phyloP scores from a whole-genome alignment of 1,139 yeast genomes.

The Geotrichum aggregatum region DNA sequence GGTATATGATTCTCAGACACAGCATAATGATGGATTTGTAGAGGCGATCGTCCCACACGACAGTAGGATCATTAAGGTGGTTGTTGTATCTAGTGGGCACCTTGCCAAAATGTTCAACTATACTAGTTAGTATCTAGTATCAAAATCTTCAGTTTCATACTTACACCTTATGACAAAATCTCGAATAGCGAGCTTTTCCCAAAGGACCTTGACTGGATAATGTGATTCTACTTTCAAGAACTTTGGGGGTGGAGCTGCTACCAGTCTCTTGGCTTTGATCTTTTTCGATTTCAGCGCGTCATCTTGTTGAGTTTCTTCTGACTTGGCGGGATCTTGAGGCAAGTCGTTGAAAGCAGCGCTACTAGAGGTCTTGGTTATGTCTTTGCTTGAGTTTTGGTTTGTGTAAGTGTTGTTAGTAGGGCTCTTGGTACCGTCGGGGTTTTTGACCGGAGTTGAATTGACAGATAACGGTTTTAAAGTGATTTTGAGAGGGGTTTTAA shows the following conservation, averaged over 20 bases:
- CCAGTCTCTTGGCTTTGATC: conserved; percentile 1
- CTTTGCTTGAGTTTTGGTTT: background rate
- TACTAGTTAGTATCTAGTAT: conserved; percentile 8
- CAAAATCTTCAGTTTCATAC: conserved; percentile 4
- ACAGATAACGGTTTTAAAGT: too few species aligned
- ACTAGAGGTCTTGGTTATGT: background rate
- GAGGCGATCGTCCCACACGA: conserved; percentile 38
- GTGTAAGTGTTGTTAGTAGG: background rate
- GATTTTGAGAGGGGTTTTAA: too few species aligned
- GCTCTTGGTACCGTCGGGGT: background rate
- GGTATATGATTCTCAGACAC: conserved; percentile 34
- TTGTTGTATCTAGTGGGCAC: conserved; percentile 37
- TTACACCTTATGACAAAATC: conserved; percentile 32
- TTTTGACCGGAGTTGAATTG: background rate
- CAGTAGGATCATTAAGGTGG: conserved; percentile 37
- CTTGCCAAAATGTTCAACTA: conserved; percentile 36
- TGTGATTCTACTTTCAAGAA: conserved; percentile 27
- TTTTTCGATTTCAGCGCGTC: background rate
- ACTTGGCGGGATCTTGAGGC: background rate
- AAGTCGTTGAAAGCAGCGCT: background rate
- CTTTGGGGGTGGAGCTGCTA: conserved; percentile 29
- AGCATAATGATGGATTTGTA: conserved; percentile 38
- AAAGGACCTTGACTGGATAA: conserved; percentile 29
- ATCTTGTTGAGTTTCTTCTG: background rate
- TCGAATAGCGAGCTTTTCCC: conserved; percentile 31